Conservation (phyloP, 2,329 filamentous ascomycete species). For the Arthrobotrys conoides region DNA sequence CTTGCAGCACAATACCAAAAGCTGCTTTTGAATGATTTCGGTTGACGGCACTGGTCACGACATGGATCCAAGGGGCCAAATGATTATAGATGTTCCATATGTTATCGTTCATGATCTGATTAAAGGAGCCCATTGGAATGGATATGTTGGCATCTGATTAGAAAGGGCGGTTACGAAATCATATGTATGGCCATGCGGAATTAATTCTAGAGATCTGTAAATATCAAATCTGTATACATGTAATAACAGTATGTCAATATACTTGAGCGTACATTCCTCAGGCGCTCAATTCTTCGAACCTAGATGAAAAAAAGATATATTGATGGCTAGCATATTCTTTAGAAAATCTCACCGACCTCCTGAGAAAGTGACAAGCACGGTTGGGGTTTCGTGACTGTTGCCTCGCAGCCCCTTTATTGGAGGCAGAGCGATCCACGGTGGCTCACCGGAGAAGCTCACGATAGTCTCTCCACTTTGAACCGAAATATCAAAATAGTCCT, state of each 20-base stretch:
- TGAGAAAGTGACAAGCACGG: background rate
- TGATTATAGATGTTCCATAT: background rate
- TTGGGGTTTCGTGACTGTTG: conserved; percentile 38
- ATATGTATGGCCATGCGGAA: background rate
- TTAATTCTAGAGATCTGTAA: background rate
- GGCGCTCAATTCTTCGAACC: background rate
- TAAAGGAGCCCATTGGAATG: conserved; percentile 6
- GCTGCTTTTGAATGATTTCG: conserved; percentile 3
- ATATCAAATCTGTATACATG: background rate
- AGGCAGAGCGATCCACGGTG: conserved; percentile 39
- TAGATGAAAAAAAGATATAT: background rate
- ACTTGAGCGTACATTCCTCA: background rate
- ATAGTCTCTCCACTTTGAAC: conserved; percentile 22
- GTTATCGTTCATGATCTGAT: background rate
- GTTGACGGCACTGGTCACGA: background rate
- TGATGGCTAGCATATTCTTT: conserved; percentile 5
- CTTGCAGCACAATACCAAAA: conserved; percentile 12
- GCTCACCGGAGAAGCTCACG: conserved; percentile 10
- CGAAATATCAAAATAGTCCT: conserved; percentile 12
- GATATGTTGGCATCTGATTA: background rate
- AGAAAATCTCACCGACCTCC: conserved; percentile 13
- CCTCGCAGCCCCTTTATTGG: conserved; percentile 45
- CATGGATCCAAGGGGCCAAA: background rate
- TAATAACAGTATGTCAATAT: background rate
- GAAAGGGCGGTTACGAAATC: background rate